Conservation (phyloP, 2,329 filamentous ascomycete species). For the Sporothrix phasma region DNA sequence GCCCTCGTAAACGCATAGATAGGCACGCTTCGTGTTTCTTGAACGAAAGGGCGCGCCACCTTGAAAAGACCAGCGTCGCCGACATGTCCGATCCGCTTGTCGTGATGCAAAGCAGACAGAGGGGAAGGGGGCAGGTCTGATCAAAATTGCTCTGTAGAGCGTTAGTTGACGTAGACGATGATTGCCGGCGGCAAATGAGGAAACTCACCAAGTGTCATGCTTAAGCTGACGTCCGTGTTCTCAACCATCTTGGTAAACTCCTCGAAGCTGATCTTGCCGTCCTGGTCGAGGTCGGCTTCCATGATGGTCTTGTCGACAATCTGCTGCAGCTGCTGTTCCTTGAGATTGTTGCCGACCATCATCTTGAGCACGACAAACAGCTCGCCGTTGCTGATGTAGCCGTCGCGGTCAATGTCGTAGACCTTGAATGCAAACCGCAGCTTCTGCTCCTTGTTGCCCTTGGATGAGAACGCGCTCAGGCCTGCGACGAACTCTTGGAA, state of each 20-base stretch:
- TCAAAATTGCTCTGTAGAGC: slow-evolving; percentile 9
- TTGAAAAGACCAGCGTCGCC: background rate
- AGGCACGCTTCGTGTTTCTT: background rate
- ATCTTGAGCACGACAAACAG: slow-evolving; percentile 99
- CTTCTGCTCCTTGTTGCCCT: slow-evolving; percentile 99
- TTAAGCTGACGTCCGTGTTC: slow-evolving; percentile 73
- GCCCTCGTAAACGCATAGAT: background rate
- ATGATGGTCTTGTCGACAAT: slow-evolving; percentile 99
- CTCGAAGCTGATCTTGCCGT: slow-evolving; percentile 98
- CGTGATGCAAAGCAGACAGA: background rate
- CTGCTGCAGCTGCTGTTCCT: slow-evolving; percentile 97
- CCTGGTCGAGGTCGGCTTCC: slow-evolving; percentile 92
- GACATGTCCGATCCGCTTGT: background rate
- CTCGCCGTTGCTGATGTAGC: slow-evolving; percentile 97
- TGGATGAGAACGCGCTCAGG: slow-evolving; percentile 88
- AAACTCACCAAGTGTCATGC: slow-evolving; percentile 56
- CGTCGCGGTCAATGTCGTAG: slow-evolving; percentile 97
- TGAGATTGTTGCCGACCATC: slow-evolving; percentile 99
- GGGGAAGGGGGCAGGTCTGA: no score
- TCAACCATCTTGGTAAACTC: slow-evolving; percentile 99
- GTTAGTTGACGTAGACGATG: background rate
- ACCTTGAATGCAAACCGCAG: slow-evolving; percentile 97
- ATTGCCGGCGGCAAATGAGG: background rate
- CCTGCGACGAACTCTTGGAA: slow-evolving; percentile 98
- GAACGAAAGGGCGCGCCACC: background rate